A percentile compares a stretch with the other conserved stretches of the same genome.
These are phyloP conservation scores for Dipodascopsis tothii DNA, from an alignment of 805 yeast genomes.

Conservation along the genomic window DNA sequence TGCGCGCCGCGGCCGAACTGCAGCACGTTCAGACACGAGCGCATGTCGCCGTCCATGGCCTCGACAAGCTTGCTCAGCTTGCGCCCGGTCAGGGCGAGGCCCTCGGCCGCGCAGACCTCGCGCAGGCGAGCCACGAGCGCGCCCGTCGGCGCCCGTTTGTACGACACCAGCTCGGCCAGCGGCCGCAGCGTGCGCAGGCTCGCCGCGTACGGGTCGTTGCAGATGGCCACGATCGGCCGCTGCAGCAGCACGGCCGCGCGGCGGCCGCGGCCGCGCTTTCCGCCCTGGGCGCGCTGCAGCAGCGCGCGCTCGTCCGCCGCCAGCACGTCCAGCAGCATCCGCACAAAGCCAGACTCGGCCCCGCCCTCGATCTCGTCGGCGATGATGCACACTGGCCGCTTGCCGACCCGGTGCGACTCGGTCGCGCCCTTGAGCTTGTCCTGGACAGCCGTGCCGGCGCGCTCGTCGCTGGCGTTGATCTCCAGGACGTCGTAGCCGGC, in stretches of 20 bases:
- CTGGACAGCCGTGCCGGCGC: slow-evolving; percentile 51
- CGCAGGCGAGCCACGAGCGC: slow-evolving; percentile 43
- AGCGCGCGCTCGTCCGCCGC: slow-evolving; percentile 51
- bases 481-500: slow-evolving; percentile 76
- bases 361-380: slow-evolving; percentile 89
- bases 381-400: slow-evolving; percentile 71
- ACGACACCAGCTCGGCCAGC: slow-evolving; percentile 61
- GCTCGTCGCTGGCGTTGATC: slow-evolving; percentile 77
- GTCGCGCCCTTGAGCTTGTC: slow-evolving; percentile 56
- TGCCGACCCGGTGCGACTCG: slow-evolving; percentile 53
- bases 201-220: slow-evolving; percentile 76
- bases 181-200: slow-evolving; percentile 69
- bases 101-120: slow-evolving; percentile 51
- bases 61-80: slow-evolving; percentile 59
- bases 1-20: slow-evolving; percentile 47
- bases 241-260: slow-evolving; percentile 42
- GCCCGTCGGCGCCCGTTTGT: slow-evolving; percentile 49
- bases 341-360: slow-evolving; percentile 49
- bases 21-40: slow-evolving; percentile 75
- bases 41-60: slow-evolving; percentile 69
- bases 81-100: slow-evolving; percentile 41
- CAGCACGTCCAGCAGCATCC: slow-evolving; percentile 49
- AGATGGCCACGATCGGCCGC: slow-evolving; percentile 86
- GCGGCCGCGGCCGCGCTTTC: slow-evolving; percentile 28
- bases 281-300: slow-evolving; percentile 27